Evolutionary conservation across 495 filamentous ascomycete genomes (phyloP), one percentile per base, ranked within the genome.

Genomic region (Podospora australis): DNA sequence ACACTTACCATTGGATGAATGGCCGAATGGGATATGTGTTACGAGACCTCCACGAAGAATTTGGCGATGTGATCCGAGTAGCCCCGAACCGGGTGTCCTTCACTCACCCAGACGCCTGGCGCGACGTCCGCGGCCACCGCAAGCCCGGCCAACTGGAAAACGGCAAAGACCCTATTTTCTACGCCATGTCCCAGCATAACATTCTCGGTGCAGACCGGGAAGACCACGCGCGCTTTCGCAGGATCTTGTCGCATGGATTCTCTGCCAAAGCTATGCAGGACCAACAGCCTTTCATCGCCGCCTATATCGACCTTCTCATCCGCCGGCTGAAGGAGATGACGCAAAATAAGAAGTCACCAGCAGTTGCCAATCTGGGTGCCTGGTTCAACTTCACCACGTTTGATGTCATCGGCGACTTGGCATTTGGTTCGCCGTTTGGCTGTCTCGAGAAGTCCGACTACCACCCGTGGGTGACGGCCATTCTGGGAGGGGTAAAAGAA

Each of bases 311-410:
- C 46, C 53, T 72, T 4, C 53, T 79, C 1, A 64, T 80, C 16
- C 36, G 44, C 52, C 61, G 48, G 34, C 58, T 63, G 22, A 35
- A 56, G 2, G 66, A 66, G 34, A 41, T 61, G 8, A 40, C 23
- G 21, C 21, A 10, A 9, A 19, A 13, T 16, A 8, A 24, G 35
- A 11, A 55, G 48, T 10, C 10, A 24, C 28, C 3, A 17, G 4
- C 11, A 2, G 41, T 49, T 9, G 55, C 64, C 2, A 53, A 73
- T 19, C 53, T 75, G 50, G 49, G 50, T 2, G 54, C 70, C 8
- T 82, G 78, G 78, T 75, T 69, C 48, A 81, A 79, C 39, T 80
- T 60, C 26, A 68, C 66, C 9, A 80, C 78, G 0, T 83, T 82
- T 45, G 79, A 81, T 46, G 64, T 82, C 16, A 78, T 81, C 35